phyloP scores from a whole-genome alignment of 768 basidiomycete genomes.

The Gloeophyllum trabeum region DNA sequence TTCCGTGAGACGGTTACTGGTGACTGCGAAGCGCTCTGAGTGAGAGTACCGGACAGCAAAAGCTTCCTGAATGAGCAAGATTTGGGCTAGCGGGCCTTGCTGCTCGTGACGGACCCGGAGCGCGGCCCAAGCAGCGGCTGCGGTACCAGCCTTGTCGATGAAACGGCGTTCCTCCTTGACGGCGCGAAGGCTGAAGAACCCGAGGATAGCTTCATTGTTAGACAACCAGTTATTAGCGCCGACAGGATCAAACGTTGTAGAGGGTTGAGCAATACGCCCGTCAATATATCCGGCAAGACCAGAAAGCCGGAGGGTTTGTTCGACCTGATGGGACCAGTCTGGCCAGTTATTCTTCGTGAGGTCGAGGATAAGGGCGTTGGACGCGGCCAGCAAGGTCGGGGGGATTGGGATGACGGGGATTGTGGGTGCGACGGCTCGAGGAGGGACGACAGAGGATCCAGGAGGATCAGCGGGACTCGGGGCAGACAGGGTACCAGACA shows the following conservation, averaged over 20 bases:
- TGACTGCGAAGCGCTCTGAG: conserved; percentile 1
- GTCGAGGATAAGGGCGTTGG: too few relatives aligned
- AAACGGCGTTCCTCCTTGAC: background rate
- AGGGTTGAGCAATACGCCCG: too few relatives aligned
- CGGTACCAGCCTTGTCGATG: background rate
- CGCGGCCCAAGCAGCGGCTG: conserved; percentile 4
- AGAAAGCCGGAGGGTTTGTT: too few relatives aligned
- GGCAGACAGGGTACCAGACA: too few relatives aligned
- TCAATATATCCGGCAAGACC: too few relatives aligned
- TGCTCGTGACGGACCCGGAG: conserved; percentile 9
- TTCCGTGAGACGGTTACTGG: conserved; percentile 3
- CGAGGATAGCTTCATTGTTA: conserved; percentile 5
- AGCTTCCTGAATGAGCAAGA: conserved; percentile 10
- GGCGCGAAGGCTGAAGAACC: background rate
- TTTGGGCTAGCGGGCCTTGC: conserved; percentile 10
- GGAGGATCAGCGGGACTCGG: too few relatives aligned
- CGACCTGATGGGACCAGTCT: too few relatives aligned
- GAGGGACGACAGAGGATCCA: too few relatives aligned
- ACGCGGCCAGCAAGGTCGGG: too few relatives aligned
- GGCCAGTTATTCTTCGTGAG: too few relatives aligned
- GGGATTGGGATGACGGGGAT: too few relatives aligned
- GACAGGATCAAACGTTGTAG: background rate
- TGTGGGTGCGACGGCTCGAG: too few relatives aligned
- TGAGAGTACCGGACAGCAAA: conserved; percentile 4
- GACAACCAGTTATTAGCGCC: conserved; percentile 2